These are phyloP conservation scores for Mallotus repandus DNA, from an alignment of 441 rosid genomes.

Conservation along the genomic window DNA sequence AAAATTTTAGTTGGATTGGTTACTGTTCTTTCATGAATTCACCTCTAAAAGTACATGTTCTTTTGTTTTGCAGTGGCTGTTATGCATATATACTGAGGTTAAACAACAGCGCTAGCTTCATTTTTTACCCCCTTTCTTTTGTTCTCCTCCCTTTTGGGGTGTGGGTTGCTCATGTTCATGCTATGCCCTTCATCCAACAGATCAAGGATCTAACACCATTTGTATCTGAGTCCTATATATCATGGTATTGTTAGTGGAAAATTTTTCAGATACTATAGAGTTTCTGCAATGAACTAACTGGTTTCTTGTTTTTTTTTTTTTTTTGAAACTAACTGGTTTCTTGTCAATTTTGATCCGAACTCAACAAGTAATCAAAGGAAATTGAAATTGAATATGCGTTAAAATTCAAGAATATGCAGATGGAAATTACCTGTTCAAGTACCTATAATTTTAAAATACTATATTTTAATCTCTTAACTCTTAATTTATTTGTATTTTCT, in stretches of 20 bases:
- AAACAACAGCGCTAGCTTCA: neutral
- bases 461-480: too few relatives aligned
- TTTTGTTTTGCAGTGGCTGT: conserved; percentile 29
- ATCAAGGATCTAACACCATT: conserved; percentile 11
- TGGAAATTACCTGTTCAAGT: too few relatives aligned
- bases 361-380: too few relatives aligned
- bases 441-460: too few relatives aligned
- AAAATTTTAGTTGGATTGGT: conserved; percentile 4
- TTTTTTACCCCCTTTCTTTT: neutral
- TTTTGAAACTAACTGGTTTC: too few relatives aligned
- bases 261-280: neutral
- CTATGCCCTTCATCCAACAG: conserved; percentile 9
- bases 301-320: neutral
- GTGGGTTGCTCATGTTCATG: neutral
- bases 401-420: too few relatives aligned
- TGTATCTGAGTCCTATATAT: neutral
- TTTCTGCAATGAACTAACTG: neutral
- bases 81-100: conserved; percentile 22
- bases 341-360: too few relatives aligned
- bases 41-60: conserved; percentile 5
- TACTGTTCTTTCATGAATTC: neutral
- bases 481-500: too few relatives aligned
- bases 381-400: too few relatives aligned
- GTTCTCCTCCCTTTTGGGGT: neutral
- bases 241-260: neutral